Conservation (phyloP, 768 basidiomycete genomes). For the Chiua virens region DNA sequence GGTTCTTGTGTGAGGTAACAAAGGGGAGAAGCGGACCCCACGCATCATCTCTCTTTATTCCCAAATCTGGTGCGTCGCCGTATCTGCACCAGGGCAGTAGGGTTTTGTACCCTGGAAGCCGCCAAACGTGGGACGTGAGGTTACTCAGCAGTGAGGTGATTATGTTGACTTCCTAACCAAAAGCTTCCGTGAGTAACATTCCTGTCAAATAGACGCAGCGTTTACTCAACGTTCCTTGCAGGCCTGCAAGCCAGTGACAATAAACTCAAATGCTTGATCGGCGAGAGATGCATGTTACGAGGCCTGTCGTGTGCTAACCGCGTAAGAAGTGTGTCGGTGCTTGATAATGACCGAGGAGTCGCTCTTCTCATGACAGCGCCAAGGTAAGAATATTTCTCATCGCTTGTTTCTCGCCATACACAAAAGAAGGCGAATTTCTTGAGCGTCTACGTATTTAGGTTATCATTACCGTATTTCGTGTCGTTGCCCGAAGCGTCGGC, state of each 20-base stretch:
- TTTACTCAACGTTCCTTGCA: conserved; percentile 3
- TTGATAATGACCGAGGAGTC: neutral
- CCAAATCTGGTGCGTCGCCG: neutral
- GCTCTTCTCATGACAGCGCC: conserved; percentile 10
- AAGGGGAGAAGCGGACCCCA: neutral
- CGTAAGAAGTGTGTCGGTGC: neutral
- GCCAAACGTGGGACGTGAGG: too few relatives aligned
- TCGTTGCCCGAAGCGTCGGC: neutral
- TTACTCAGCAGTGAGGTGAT: too few relatives aligned
- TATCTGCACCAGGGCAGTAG: neutral
- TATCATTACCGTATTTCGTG: neutral
- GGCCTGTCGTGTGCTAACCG: neutral
- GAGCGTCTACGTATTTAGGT: too few relatives aligned
- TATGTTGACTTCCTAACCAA: neutral
- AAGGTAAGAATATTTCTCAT: conserved; percentile 7
- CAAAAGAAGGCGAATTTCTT: neutral
- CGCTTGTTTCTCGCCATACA: neutral
- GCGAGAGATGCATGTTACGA: too few relatives aligned
- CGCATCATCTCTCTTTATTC: neutral
- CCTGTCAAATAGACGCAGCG: too few relatives aligned
- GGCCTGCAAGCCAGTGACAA: neutral
- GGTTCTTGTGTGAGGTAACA: conserved; percentile 8
- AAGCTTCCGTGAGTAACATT: neutral
- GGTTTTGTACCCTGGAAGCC: neutral
- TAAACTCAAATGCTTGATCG: too few relatives aligned